Base-by-base conservation (phyloP, 2,329 filamentous ascomycete species). In the Colletotrichum acutatum region DNA sequence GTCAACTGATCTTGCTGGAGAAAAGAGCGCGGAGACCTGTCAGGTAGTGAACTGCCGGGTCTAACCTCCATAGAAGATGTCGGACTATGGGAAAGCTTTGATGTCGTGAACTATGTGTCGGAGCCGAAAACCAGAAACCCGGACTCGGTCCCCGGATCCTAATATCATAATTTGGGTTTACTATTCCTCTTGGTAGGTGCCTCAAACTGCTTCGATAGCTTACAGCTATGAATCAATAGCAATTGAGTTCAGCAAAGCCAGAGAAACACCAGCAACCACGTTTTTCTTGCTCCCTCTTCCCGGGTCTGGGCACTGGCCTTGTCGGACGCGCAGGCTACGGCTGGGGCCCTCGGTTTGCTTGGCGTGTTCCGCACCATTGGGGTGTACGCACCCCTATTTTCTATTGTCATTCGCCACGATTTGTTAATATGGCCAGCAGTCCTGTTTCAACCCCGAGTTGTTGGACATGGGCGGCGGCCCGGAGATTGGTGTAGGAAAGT, bases 401-500 rank as follows among this genome's bases (percentile, higher is more conserved):
- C 14, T 30, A 28, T 56, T 28, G 14, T 56, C 12, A 11, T n/a
- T 32, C 8, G 42, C 19, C 19, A 49, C 16, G 19, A n/a, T 42
- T 42, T 42, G 14, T 42, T 42, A 49, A n/a, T n/a, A n/a, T 49
- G 42, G 42, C 19, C 42, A 49, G n/a, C 42, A 19, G 42, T 49
- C 19, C 16, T 49, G 42, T 22, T 32, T 57, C 58, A 37, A 19
- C 37, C 11, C 34, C 22, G 56, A 37, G 24, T 16, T 16, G 57
- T n/a, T n/a, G 28, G 32, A 30, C 63, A 49, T 32, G 49, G 16
- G 37, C 37, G 28, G 26, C 34, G 14, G 30, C 30, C 30, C 34
- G 64, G 68, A 68, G 52, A 68, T 58, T 58, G 37, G 56, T 34
- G 46, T 37, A 46, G 53, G 34, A 28, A 5, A 37, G 16, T 62